Evolutionary conservation across 257 asterid species (phyloP).

Genomic region (Dorcoceras hygrometricum): DNA sequence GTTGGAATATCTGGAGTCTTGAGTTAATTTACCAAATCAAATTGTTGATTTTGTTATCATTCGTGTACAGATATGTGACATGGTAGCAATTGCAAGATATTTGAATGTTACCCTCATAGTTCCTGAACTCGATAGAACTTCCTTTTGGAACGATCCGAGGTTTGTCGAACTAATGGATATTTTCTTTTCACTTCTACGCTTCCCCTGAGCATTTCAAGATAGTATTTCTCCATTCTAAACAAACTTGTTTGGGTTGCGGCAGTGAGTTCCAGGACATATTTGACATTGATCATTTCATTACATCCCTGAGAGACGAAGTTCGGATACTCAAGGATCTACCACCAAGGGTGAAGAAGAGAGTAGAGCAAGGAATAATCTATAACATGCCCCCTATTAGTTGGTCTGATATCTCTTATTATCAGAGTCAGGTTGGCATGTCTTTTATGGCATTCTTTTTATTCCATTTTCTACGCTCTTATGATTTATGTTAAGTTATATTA

Average conservation of each 20-base stretch:
- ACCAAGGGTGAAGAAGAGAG: constrained; percentile 80
- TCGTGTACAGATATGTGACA: constrained; percentile 78
- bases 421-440: constrained; percentile 55
- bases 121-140: constrained; percentile 96
- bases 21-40: not conserved
- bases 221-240: constrained; percentile 10
- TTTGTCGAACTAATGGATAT: constrained; percentile 22
- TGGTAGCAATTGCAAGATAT: constrained; percentile 95
- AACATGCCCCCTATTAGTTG: constrained; percentile 94
- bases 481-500: constrained; percentile 14
- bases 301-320: constrained; percentile 92
- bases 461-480: not conserved
- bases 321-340: constrained; percentile 91
- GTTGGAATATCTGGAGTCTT: not conserved
- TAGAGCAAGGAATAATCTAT: constrained; percentile 65
- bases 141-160: constrained; percentile 99
- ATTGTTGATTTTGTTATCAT: constrained; percentile 11
- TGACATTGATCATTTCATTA: constrained; percentile 86
- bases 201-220: constrained; percentile 16
- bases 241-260: constrained; percentile 28
- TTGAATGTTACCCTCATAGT: constrained; percentile 87
- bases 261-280: constrained; percentile 94
- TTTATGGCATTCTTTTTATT: constrained; percentile 14
- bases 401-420: constrained; percentile 91
- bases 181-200: not conserved